These are phyloP conservation scores for Galium porrigens DNA, from an alignment of 305 asterid genomes.

Conservation along the genomic window DNA sequence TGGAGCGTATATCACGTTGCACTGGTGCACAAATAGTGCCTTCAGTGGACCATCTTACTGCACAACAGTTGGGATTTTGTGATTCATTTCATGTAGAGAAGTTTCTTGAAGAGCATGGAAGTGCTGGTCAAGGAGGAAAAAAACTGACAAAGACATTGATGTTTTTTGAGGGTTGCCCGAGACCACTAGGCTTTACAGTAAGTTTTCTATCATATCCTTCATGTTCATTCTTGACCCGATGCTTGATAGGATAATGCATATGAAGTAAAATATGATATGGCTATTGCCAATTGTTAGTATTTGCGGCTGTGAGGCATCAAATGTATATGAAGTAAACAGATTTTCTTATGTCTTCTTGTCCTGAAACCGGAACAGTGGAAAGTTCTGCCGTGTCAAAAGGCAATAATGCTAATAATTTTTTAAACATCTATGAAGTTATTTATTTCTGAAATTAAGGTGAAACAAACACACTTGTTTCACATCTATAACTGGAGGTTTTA, in stretches of 20 bases:
- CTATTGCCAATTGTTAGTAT: background rate
- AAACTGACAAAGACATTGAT: slow-evolving; percentile 57
- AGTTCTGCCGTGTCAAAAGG: background rate
- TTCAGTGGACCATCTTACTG: slow-evolving; percentile 57
- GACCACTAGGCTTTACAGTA: slow-evolving; percentile 77
- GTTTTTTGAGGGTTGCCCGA: slow-evolving; percentile 90
- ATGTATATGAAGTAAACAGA: too few relatives aligned
- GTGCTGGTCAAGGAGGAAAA: slow-evolving; percentile 65
- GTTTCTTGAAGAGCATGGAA: slow-evolving; percentile 67
- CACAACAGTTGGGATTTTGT: slow-evolving; percentile 61
- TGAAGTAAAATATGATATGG: background rate
- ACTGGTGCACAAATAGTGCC: slow-evolving; percentile 71
- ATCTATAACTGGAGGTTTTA: background rate
- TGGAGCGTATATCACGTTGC: slow-evolving; percentile 84
- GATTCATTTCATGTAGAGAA: slow-evolving; percentile 69
- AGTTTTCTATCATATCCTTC: slow-evolving; percentile 21
- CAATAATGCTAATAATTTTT: background rate
- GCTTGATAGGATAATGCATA: background rate
- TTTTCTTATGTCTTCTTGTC: background rate
- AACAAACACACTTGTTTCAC: background rate
- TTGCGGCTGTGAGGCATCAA: too few relatives aligned
- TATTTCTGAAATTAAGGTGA: background rate
- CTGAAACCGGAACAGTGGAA: background rate
- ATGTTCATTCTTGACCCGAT: background rate
- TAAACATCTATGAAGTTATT: background rate